A percentile compares a stretch with the other conserved stretches of the same genome.
Conservation (phyloP, 1,284 basidiomycete species). For the Ustilago lituana region DNA sequence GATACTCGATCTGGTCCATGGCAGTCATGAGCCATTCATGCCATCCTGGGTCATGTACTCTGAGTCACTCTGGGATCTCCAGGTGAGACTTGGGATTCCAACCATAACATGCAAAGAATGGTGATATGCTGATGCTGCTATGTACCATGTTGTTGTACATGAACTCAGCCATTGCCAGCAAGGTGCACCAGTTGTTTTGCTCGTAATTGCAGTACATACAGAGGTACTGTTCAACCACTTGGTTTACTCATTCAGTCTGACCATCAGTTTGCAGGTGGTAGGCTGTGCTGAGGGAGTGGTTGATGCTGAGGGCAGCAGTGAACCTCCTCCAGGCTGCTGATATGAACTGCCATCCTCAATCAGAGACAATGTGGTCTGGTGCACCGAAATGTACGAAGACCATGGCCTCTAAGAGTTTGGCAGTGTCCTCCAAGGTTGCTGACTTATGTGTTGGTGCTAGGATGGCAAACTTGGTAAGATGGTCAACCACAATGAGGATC, state of each 20-base stretch:
- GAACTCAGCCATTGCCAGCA: background rate
- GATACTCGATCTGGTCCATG: too few species aligned
- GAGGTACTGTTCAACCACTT: slow-evolving; percentile 66
- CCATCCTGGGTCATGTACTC: background rate
- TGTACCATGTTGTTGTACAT: slow-evolving; percentile 9
- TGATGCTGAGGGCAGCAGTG: slow-evolving; percentile 42
- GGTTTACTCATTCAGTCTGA: slow-evolving; percentile 70
- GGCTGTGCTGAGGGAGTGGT: slow-evolving; percentile 58
- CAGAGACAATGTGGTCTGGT: slow-evolving; percentile 67
- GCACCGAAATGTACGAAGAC: slow-evolving; percentile 67
- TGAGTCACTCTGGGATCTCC: background rate
- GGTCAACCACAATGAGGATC: slow-evolving; percentile 65
- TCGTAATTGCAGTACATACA: slow-evolving; percentile 38
- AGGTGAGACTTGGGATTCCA: slow-evolving; percentile 1
- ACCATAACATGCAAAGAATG: slow-evolving; percentile 5
- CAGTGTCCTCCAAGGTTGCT: slow-evolving; percentile 60
- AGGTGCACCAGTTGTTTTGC: slow-evolving; percentile 22
- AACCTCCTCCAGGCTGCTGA: slow-evolving; percentile 66
- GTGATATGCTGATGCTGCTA: background rate
- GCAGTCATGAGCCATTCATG: background rate
- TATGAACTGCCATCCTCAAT: slow-evolving; percentile 67
- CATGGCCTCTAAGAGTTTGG: slow-evolving; percentile 54
- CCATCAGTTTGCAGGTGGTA: slow-evolving; percentile 69
- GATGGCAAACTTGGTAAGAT: slow-evolving; percentile 65
- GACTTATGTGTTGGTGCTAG: slow-evolving; percentile 72